Evolutionary conservation across 345 rosid species (phyloP).

Genomic region (Arabidopsis suecica): DNA sequence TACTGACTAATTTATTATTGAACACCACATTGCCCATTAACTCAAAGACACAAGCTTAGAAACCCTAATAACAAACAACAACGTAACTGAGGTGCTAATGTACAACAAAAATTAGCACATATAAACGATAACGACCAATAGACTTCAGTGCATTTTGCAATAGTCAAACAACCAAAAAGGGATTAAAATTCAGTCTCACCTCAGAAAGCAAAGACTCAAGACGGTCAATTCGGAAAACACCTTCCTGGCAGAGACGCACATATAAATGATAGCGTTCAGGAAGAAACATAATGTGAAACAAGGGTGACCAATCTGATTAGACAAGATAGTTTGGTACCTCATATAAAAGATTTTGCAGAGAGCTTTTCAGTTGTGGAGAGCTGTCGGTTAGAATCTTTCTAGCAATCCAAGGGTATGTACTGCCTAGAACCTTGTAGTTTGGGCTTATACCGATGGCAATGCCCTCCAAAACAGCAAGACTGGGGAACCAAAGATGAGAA

Average conservation of each 20-base stretch:
- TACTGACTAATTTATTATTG: slow-evolving; percentile 3
- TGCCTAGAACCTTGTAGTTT: slow-evolving; percentile 90
- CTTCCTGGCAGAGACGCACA: slow-evolving; percentile 60
- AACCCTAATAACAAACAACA: slow-evolving; percentile 3
- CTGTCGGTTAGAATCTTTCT: slow-evolving; percentile 83
- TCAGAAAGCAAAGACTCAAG: slow-evolving; percentile 83
- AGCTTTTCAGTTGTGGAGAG: slow-evolving; percentile 81
- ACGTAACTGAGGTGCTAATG: background rate
- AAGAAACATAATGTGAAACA: slow-evolving; percentile 22
- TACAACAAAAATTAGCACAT: background rate
- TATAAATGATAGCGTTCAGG: slow-evolving; percentile 19
- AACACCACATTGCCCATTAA: slow-evolving; percentile 4
- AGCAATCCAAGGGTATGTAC: slow-evolving; percentile 99
- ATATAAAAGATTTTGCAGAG: slow-evolving; percentile 78
- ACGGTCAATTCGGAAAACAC: slow-evolving; percentile 91
- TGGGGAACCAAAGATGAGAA: slow-evolving; percentile 42
- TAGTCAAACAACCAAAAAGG: background rate
- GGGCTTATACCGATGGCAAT: slow-evolving; percentile 81
- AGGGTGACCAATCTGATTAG: slow-evolving; percentile 6
- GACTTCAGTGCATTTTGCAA: background rate
- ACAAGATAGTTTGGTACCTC: slow-evolving; percentile 56
- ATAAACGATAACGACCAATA: background rate
- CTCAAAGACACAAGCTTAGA: slow-evolving; percentile 4
- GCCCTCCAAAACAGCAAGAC: slow-evolving; percentile 97
- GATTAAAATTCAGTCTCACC: slow-evolving; percentile 54